A percentile compares a stretch with the other conserved stretches of the same genome.
phyloP scores from a whole-genome alignment of 345 rosid genomes.

The Citrus hindsii region DNA sequence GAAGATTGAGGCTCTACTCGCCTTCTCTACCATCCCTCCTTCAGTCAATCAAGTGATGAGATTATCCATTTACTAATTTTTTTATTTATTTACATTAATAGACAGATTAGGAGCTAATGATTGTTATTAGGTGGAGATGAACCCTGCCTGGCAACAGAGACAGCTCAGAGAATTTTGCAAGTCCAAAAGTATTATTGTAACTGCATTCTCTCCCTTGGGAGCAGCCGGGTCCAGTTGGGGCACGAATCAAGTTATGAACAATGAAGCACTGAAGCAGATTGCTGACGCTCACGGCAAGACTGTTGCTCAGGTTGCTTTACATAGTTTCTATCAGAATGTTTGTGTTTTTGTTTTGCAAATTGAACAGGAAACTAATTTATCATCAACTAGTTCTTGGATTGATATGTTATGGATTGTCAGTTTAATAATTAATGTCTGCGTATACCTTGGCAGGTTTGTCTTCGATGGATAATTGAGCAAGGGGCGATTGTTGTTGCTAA shows the following conservation, averaged over 20 bases:
- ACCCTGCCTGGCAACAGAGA: not conserved
- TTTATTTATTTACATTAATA: not conserved
- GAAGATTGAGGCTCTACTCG: constrained; percentile 15
- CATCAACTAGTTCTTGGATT: not conserved
- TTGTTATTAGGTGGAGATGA: not conserved
- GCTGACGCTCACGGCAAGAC: not conserved
- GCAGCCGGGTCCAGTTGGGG: not conserved
- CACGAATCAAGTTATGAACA: not conserved
- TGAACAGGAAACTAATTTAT: no score
- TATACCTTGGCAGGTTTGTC: constrained; percentile 12
- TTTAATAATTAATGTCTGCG: no score
- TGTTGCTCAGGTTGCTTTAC: not conserved
- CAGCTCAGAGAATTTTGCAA: not conserved
- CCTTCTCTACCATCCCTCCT: constrained; percentile 20
- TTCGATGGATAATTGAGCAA: constrained; percentile 21
- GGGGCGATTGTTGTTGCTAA: constrained; percentile 8
- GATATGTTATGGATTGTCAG: not conserved
- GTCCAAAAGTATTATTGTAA: not conserved
- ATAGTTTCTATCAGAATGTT: not conserved
- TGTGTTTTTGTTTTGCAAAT: no score
- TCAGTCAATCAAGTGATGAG: constrained; percentile 26
- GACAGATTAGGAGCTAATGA: not conserved
- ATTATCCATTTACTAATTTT: not conserved
- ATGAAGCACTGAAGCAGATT: not conserved
- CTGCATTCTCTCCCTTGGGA: not conserved